These are phyloP conservation scores for Carex kokanica DNA, from an alignment of 176 grass and related monocot genomes.

Conservation along the genomic window DNA sequence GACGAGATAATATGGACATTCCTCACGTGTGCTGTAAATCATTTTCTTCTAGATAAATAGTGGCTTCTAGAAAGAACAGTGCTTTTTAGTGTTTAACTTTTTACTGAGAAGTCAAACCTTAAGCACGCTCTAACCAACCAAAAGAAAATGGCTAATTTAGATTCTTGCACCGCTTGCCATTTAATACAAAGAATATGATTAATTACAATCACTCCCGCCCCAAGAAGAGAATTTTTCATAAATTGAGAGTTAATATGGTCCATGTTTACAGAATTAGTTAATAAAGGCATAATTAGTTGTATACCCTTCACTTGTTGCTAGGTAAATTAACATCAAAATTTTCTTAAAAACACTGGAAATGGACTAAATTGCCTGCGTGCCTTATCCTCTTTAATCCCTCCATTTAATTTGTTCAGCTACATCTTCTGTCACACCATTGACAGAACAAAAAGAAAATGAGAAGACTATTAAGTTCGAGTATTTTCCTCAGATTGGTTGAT, in stretches of 20 bases:
- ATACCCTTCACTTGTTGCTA: not conserved
- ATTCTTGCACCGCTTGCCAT: not conserved
- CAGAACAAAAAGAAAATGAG: no score
- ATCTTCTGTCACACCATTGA: no score
- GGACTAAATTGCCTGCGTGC: no score
- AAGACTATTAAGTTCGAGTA: not conserved
- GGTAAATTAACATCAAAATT: not conserved
- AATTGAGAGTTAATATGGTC: not conserved
- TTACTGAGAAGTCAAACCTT: not conserved
- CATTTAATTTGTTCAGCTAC: no score
- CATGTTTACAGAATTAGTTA: not conserved
- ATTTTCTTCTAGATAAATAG: slow-evolving; percentile 7
- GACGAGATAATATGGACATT: not conserved
- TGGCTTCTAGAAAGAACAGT: not conserved
- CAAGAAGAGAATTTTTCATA: not conserved
- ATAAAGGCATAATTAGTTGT: not conserved
- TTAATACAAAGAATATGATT: not conserved
- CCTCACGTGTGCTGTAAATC: slow-evolving; percentile 11
- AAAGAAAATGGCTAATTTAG: not conserved
- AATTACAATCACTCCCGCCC: not conserved
- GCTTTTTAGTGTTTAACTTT: not conserved
- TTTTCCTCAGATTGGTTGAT: not conserved
- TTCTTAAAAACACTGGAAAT: no score
- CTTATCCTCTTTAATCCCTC: no score
- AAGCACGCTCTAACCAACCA: not conserved